Base-by-base conservation (phyloP, 768 basidiomycete species). In the Gymnopilus junonius region DNA sequence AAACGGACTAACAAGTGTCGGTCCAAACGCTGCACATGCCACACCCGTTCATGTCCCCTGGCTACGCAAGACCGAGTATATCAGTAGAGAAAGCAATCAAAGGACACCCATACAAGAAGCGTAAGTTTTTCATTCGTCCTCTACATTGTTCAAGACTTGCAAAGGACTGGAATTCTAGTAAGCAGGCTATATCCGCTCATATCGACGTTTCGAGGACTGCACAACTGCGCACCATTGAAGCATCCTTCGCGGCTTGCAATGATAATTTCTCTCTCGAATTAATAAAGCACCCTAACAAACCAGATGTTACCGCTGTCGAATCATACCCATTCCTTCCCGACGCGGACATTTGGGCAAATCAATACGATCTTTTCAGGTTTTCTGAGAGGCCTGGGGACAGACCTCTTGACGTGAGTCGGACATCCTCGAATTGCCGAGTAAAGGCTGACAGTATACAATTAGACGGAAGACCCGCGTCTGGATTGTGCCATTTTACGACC, bases 31-130 rank as follows among this genome's bases (percentile, higher is more conserved):
- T 23, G 51, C 60, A 37, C 68, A 79, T 14, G 76, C 83, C 17
- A 78, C 83, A 53, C 83, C 87, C 8, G 82, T 79, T 7, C 83
- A 94, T 61, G 95, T 97, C 11, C 83, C 93, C 1, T 98, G 96
- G 96, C 80, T 98, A 56, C 84, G 96, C 56, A 94, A 92, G 74
- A 97, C 95, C 0, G 95, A 95, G 70, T 96, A 97, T 70, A 84
- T 96, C 58, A 90, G 87, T 62, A 77, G 91, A 67, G 78, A 87
- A 77, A 74, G 83, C 58, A 69, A 82, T 65, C 73, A 87, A 73
- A 71, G 74, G 64, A 61, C 77, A 66, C 25, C 74, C 70, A 60
- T 71, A 27, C 81, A 84, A 40, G 92, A 93, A 73, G 74, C 82
- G 92, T 92, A 68, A 66, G 84, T 79, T 20, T 55, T 11, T 31